Conservation (phyloP, 202 grass and related monocot genomes). For the Musa balbisiana region DNA sequence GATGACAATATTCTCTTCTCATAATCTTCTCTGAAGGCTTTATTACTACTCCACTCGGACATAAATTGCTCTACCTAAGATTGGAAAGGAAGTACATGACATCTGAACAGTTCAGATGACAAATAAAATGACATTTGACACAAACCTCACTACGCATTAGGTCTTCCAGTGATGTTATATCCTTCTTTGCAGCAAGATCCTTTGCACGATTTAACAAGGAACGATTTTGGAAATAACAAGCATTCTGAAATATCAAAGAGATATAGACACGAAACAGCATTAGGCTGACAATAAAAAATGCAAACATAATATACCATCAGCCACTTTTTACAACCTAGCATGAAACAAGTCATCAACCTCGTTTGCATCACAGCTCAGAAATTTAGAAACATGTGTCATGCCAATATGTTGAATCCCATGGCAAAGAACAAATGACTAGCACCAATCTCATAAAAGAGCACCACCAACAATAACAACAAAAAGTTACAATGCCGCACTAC, state of each 20-base stretch:
- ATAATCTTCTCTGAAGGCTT: constrained; percentile 80
- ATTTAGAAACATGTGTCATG: neutral
- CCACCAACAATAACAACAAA: too few relatives aligned
- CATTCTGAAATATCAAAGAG: constrained; percentile 44
- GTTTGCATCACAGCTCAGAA: too few relatives aligned
- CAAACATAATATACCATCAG: too few relatives aligned
- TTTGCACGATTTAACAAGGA: constrained; percentile 51
- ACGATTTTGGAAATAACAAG: constrained; percentile 56
- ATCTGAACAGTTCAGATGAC: constrained; percentile 4
- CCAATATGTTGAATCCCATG: neutral
- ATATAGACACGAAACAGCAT: constrained; percentile 27
- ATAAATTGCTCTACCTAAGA: constrained; percentile 68
- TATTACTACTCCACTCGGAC: constrained; percentile 56
- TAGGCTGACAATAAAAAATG: neutral
- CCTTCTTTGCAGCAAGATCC: constrained; percentile 59
- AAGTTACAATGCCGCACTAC: too few relatives aligned
- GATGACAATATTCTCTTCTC: constrained; percentile 72
- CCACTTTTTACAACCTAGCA: too few relatives aligned
- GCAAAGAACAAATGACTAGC: neutral
- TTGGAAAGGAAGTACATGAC: neutral
- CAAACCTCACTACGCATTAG: constrained; percentile 62
- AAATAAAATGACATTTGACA: constrained; percentile 3
- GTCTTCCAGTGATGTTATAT: constrained; percentile 55
- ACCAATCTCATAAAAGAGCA: neutral
- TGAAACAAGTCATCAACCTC: neutral